phyloP scores from a whole-genome alignment of 176 grass and related monocot species.

The Carex littledalei region DNA sequence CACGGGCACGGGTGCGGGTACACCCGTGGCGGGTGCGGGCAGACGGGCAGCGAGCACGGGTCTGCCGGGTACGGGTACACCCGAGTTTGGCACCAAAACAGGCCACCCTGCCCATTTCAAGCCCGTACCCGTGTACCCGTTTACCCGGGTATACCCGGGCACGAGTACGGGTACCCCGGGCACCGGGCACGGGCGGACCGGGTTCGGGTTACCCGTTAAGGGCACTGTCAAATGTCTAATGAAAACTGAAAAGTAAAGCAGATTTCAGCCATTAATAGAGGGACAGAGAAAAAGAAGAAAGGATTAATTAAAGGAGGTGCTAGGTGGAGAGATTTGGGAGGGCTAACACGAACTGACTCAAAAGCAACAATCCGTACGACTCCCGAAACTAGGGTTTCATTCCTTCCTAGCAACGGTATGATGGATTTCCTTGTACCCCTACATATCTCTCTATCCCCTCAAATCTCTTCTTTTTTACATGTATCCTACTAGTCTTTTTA shows the following conservation, averaged over 20 bases:
- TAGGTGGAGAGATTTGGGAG: conserved; percentile 51
- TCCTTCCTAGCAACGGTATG: conserved; percentile 39
- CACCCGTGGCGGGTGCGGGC: too few relatives aligned
- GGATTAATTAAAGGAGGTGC: not conserved
- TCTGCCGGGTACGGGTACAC: too few relatives aligned
- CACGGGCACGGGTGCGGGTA: too few relatives aligned
- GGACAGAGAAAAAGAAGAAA: conserved; percentile 23
- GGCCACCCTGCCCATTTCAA: too few relatives aligned
- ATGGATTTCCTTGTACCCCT: conserved; percentile 82
- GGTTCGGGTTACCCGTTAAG: too few relatives aligned
- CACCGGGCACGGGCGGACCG: too few relatives aligned
- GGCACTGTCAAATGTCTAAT: too few relatives aligned
- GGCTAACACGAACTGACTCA: not conserved
- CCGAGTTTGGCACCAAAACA: too few relatives aligned
- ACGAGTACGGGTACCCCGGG: too few relatives aligned
- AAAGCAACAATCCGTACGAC: not conserved
- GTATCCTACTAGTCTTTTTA: conserved; percentile 23
- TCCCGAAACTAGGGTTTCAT: conserved; percentile 36
- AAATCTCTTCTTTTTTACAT: conserved; percentile 12
- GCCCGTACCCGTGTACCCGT: too few relatives aligned
- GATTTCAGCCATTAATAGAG: not conserved
- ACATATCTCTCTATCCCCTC: conserved; percentile 43
- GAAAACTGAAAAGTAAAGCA: not conserved
- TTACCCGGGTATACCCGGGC: too few relatives aligned
- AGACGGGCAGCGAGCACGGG: too few relatives aligned